Evolutionary conservation across 1,284 basidiomycete genomes (phyloP).

Genomic region (Salmacisia buchloeana): DNA sequence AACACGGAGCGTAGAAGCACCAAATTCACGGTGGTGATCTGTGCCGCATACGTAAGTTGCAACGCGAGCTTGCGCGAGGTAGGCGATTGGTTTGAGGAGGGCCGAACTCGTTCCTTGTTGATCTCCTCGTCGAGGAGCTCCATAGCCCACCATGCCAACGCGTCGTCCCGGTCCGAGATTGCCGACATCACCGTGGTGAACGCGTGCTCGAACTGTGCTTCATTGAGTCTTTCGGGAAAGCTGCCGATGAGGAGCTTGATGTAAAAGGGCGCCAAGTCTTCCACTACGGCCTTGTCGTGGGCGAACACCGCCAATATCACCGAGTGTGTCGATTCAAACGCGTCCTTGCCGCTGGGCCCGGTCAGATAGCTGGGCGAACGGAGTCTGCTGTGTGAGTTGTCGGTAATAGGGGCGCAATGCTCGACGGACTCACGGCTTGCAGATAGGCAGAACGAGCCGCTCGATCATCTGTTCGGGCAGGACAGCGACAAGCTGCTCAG

Average conservation of each 20-base stretch:
- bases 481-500: constrained; percentile 38
- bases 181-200: constrained; percentile 37
- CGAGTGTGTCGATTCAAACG: constrained; percentile 48
- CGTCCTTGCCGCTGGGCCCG: constrained; percentile 32
- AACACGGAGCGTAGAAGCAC: constrained; percentile 43
- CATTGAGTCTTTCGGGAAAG: constrained; percentile 20
- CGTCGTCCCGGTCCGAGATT: constrained; percentile 37
- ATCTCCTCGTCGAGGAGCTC: constrained; percentile 28
- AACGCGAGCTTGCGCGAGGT: constrained; percentile 19
- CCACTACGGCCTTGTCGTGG: constrained; percentile 24
- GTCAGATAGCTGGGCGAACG: constrained; percentile 21
- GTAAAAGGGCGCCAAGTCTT: constrained; percentile 42
- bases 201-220: constrained; percentile 36
- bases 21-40: constrained; percentile 41
- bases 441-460: constrained; percentile 29
- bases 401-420: no score
- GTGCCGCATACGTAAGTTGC: constrained; percentile 28
- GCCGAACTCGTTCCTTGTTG: constrained; percentile 11
- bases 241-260: constrained; percentile 29
- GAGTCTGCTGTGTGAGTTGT: no score
- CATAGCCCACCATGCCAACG: constrained; percentile 41
- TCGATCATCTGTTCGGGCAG: constrained; percentile 41
- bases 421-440: constrained; percentile 24
- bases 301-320: constrained; percentile 40
- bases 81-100: not conserved